These are phyloP conservation scores for Penicillium expansum DNA, from an alignment of 2,329 filamentous ascomycete species.

Conservation along the genomic window DNA sequence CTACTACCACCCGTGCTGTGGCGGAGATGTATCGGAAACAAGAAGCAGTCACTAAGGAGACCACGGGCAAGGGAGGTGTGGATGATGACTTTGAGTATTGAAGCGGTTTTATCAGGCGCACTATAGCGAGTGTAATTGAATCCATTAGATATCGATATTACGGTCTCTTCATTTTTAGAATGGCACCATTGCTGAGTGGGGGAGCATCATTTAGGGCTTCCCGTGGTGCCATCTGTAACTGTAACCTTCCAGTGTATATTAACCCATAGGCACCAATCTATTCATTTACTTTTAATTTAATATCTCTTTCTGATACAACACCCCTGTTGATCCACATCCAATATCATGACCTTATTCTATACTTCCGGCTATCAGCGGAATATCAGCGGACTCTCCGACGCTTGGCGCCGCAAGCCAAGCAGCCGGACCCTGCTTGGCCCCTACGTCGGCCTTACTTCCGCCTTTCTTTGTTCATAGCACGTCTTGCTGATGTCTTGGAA, in stretches of 20 bases:
- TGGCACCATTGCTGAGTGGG: not conserved
- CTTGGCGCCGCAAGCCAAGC: constrained; percentile 26
- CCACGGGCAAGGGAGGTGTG: constrained; percentile 79
- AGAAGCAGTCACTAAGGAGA: constrained; percentile 81
- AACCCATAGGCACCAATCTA: not conserved
- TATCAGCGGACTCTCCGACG: constrained; percentile 4
- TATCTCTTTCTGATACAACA: not conserved
- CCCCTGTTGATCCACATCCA: not conserved
- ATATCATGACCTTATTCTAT: not conserved
- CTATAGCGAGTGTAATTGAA: constrained; percentile 8
- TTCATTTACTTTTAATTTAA: not conserved
- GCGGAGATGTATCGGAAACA: constrained; percentile 97
- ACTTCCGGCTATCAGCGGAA: constrained; percentile 13
- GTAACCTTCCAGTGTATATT: not conserved
- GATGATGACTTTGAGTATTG: constrained; percentile 99
- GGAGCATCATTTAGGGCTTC: not conserved
- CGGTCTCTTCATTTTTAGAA: not conserved
- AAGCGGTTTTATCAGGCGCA: constrained; percentile 3
- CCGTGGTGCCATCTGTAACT: not conserved
- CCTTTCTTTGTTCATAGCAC: constrained; percentile 8
- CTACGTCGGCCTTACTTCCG: not conserved
- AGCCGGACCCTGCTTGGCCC: not conserved
- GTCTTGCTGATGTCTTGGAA: not conserved
- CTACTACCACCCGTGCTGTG: constrained; percentile 78
- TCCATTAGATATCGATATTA: not conserved